A percentile compares a stretch with the other conserved stretches of the same genome.
phyloP scores from a whole-genome alignment of 768 basidiomycete species.

The Cystofilobasidium bisporidii region DNA sequence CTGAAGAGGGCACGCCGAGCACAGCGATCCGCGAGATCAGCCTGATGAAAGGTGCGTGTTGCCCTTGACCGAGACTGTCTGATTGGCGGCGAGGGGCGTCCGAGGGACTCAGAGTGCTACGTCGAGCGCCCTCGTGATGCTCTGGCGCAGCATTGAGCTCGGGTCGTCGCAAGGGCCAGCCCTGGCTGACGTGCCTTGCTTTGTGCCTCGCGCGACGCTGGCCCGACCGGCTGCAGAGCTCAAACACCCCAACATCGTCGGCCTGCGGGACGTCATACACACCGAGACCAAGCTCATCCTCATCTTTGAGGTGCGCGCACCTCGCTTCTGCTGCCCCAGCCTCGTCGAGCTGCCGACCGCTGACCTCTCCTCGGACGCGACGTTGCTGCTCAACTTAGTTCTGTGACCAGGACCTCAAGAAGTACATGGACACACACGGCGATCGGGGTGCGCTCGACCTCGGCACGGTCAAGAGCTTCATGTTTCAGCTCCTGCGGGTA shows the following conservation, averaged over 20 bases:
- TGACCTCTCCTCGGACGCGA: not conserved
- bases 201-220: not conserved
- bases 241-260: constrained; percentile 96
- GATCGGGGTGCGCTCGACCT: constrained; percentile 65
- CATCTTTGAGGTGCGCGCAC: constrained; percentile 62
- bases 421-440: constrained; percentile 97
- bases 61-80: too few relatives aligned
- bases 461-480: constrained; percentile 81
- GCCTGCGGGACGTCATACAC: constrained; percentile 96
- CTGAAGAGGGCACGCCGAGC: constrained; percentile 96
- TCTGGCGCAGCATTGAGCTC: too few relatives aligned
- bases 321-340: not conserved
- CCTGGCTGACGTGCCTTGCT: too few relatives aligned
- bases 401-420: constrained; percentile 96
- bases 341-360: not conserved
- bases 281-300: constrained; percentile 96
- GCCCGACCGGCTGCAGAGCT: constrained; percentile 49
- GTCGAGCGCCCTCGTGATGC: too few relatives aligned
- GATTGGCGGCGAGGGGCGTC: too few relatives aligned
- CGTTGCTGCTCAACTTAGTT: constrained; percentile 41
- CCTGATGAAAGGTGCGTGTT: constrained; percentile 69
- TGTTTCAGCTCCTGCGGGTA: constrained; percentile 72
- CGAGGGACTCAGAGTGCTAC: too few relatives aligned
- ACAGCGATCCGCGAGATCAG: constrained; percentile 99
- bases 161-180: too few relatives aligned